Percentiles rank a stretch among this genome's conserved stretches.
phyloP scores from a whole-genome alignment of 2,329 filamentous ascomycete genomes.

The Colletotrichum salicis region DNA sequence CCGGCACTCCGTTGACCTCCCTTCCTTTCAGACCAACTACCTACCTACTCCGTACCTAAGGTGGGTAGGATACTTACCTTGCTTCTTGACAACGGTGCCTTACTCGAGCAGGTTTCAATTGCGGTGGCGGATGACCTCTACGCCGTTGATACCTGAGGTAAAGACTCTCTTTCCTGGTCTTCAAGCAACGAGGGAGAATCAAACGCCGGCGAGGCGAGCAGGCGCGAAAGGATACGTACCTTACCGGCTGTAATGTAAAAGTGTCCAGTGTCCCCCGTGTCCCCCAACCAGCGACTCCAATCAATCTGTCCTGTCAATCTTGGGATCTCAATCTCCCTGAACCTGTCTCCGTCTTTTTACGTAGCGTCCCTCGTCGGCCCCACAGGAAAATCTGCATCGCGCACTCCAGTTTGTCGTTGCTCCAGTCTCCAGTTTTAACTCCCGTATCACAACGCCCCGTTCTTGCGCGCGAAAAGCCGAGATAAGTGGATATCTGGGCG shows the following conservation, averaged over 20 bases:
- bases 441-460: conserved; percentile 28
- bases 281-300: conserved; percentile 24
- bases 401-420: conserved; percentile 10
- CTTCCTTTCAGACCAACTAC: not conserved
- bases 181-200: conserved; percentile 18
- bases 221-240: conserved; percentile 12
- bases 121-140: conserved; percentile 13
- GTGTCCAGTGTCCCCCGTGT: not conserved
- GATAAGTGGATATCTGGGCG: conserved; percentile 24
- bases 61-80: not conserved
- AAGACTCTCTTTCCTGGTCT: not conserved
- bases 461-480: conserved; percentile 34
- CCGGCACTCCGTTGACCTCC: conserved; percentile 16
- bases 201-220: conserved; percentile 14
- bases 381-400: conserved; percentile 30
- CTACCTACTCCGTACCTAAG: not conserved
- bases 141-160: conserved; percentile 26
- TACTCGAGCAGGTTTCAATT: conserved; percentile 17
- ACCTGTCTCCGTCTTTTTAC: conserved; percentile 20
- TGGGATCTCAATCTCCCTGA: conserved; percentile 12
- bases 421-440: conserved; percentile 20
- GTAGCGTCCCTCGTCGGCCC: conserved; percentile 7
- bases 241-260: conserved; percentile 7
- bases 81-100: not conserved
- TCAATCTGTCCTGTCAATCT: conserved; percentile 32